Percentiles rank a stretch among this genome's conserved stretches.
These are phyloP conservation scores for Leccinum huronense DNA, from an alignment of 1,284 basidiomycete species.

Conservation along the genomic window DNA sequence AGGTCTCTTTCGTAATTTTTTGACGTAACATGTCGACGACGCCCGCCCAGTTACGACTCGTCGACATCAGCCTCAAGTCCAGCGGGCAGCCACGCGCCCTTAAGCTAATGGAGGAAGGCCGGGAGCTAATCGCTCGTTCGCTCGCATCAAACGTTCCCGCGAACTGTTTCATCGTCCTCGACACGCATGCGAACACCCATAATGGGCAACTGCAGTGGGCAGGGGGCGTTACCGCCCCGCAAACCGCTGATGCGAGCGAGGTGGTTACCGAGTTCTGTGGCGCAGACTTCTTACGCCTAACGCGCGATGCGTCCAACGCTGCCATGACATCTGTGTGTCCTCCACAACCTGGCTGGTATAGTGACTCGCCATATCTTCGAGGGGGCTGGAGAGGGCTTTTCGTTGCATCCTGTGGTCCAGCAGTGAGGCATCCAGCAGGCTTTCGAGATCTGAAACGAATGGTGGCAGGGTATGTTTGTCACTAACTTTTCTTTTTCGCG, in stretches of 20 bases:
- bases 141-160: not conserved
- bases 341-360: not conserved
- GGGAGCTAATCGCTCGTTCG: not conserved
- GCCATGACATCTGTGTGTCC: not conserved
- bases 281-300: not conserved
- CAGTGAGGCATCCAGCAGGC: not conserved
- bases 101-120: not conserved
- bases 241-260: not conserved
- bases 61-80: not conserved
- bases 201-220: not conserved
- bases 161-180: not conserved
- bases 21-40: not conserved
- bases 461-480: not conserved
- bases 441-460: not conserved
- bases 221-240: not conserved
- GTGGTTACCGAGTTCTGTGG: not conserved
- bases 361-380: not conserved
- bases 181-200: not conserved
- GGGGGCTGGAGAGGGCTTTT: slow-evolving; percentile 1
- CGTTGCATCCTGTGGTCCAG: not conserved
- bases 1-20: not conserved
- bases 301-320: not conserved
- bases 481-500: too few species aligned
- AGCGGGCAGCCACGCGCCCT: not conserved
- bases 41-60: not conserved